Evolutionary conservation across 2,329 filamentous ascomycete genomes (phyloP), one percentile per base, ranked within the genome.

Genomic region (Trichoderma atroviride): DNA sequence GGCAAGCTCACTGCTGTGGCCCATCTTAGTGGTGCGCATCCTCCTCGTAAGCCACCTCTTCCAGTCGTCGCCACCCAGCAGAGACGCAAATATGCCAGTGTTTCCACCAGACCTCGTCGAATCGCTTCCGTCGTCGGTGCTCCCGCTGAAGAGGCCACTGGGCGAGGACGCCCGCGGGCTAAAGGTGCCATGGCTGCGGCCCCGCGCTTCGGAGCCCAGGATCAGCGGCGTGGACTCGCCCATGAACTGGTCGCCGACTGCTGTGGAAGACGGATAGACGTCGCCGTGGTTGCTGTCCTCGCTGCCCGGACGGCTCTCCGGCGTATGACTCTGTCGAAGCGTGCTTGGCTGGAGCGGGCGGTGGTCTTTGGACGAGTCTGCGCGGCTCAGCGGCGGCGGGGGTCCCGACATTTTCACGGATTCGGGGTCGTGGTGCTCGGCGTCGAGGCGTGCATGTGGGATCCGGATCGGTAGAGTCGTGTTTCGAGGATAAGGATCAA

Each of bases 121-220:
- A 40, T 80, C 80, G 31, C 74, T 72, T 64, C 78, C 66, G 73
- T 78, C 75, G 71, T 77, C 75, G 58, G 74, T 75, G 69, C 76
- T 69, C 16, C 53, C 62, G 61, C 56, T 76, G 19, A 74, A 72
- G 47, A 77, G 76, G 56, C 79, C 81, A 40, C 78, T 75, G 10
- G 85, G 83, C 61, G 85, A 87, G 57, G 80, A 81, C 0, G 91
- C 86, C 47, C 88, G 83, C 1, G 92, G 90, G 55, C 92, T 93
- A 76, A 94, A 93, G 19, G 91, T 92, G 74, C 92, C 92, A 80
- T 96, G 91, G 74, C 86, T 85, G 81, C 90, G 93, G 65, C 79
- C 77, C 24, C 83, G 85, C 11, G 83, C 79, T 72, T 86, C 83
- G 5, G 78, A 79, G 14, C 67, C 64, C 50, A 27, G 70, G 14